Percentiles rank a stretch among this genome's conserved stretches.
phyloP scores from a whole-genome alignment of 2,329 filamentous ascomycete genomes.

The Madurella mycetomatis region DNA sequence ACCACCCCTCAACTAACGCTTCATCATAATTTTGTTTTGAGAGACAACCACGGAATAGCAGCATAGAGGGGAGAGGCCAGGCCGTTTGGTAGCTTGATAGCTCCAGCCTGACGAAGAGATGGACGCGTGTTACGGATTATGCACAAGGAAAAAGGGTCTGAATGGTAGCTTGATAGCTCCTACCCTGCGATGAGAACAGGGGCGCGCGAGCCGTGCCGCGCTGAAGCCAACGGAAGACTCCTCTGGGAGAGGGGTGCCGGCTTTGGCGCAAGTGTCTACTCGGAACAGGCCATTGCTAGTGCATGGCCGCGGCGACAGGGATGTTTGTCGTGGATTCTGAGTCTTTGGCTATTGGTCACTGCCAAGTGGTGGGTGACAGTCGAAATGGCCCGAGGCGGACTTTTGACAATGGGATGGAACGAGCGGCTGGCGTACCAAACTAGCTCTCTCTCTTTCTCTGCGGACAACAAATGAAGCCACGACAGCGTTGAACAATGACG shows the following conservation, averaged over 20 bases:
- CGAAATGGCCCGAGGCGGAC: slow-evolving; percentile 3
- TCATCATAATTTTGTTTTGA: slow-evolving; percentile 31
- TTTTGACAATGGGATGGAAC: slow-evolving; percentile 3
- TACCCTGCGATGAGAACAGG: slow-evolving; percentile 32
- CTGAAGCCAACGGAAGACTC: background rate
- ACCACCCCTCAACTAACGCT: slow-evolving; percentile 18
- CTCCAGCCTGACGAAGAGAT: slow-evolving; percentile 48
- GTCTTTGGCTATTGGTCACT: slow-evolving; percentile 21
- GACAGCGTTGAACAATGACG: slow-evolving; percentile 6
- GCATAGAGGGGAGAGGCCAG: slow-evolving; percentile 29
- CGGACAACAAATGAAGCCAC: slow-evolving; percentile 18
- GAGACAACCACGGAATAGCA: slow-evolving; percentile 18
- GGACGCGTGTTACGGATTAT: slow-evolving; percentile 28
- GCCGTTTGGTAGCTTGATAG: slow-evolving; percentile 62
- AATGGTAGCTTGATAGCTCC: slow-evolving; percentile 49
- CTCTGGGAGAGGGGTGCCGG: slow-evolving; percentile 1
- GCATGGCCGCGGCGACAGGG: slow-evolving; percentile 23
- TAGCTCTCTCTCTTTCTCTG: slow-evolving; percentile 7
- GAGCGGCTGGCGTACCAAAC: background rate
- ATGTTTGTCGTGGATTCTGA: slow-evolving; percentile 17
- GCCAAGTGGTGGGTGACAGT: slow-evolving; percentile 28
- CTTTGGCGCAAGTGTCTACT: slow-evolving; percentile 14
- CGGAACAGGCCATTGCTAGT: slow-evolving; percentile 28
- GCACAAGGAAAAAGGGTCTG: slow-evolving; percentile 36
- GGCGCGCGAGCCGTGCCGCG: slow-evolving; percentile 14